Evolutionary conservation across 169 alveolate species (phyloP).

Genomic region (Cardiosporidium cionae): DNA sequence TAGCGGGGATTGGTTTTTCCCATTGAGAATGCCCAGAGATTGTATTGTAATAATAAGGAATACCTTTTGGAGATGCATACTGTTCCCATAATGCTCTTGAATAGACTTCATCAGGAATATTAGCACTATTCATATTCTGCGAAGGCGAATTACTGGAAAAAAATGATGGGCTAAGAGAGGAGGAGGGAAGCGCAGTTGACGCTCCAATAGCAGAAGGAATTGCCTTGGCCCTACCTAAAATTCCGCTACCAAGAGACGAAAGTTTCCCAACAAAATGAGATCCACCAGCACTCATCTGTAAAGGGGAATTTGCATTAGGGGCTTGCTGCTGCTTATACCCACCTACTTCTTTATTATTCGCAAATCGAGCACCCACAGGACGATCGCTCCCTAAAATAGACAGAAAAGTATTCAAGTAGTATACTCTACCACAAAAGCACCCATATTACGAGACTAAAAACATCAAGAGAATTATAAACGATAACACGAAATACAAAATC

Average conservation of each 20-base stretch:
- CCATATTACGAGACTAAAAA: too few relatives aligned
- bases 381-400: too few relatives aligned
- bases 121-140: background rate
- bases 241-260: background rate
- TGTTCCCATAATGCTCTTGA: background rate
- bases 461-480: too few relatives aligned
- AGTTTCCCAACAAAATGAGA: background rate
- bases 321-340: too few relatives aligned
- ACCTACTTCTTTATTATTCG: too few relatives aligned
- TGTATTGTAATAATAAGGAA: constrained; percentile 12
- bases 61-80: background rate
- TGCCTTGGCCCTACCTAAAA: background rate
- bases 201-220: background rate
- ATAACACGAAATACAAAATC: too few relatives aligned
- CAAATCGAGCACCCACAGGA: too few relatives aligned
- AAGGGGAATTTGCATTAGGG: too few relatives aligned
- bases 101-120: too few relatives aligned
- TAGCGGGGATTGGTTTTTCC: constrained; percentile 62
- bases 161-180: background rate
- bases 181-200: background rate
- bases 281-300: too few relatives aligned
- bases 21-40: constrained; percentile 66
- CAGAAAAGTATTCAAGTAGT: too few relatives aligned
- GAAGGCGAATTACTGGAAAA: background rate
- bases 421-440: too few relatives aligned